Evolutionary conservation across 148 eudicot genomes (phyloP).

Genomic region (Rhododendron molle): DNA sequence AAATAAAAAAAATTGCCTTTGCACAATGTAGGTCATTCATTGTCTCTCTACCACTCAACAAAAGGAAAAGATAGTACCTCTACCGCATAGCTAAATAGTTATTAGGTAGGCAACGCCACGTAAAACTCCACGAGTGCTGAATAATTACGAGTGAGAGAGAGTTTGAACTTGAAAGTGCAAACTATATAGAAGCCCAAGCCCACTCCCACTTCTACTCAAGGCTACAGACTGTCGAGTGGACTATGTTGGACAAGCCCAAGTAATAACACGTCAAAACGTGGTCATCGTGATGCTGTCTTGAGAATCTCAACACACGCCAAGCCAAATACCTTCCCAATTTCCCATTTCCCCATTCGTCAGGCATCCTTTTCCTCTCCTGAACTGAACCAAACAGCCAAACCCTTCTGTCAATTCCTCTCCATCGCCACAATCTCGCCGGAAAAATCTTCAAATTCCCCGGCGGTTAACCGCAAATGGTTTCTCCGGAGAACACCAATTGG

Average conservation of each 20-base stretch:
- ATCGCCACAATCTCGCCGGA: conserved; percentile 12
- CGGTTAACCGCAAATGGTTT: conserved; percentile 41
- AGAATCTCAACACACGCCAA: background rate
- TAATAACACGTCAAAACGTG: background rate
- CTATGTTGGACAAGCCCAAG: background rate
- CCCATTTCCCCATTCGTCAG: background rate
- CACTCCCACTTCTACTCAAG: background rate
- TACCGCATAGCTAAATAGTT: too few relatives aligned
- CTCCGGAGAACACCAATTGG: conserved; percentile 69
- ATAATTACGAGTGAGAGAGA: too few relatives aligned
- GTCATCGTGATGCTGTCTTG: background rate
- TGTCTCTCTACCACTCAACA: too few relatives aligned
- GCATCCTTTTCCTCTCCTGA: background rate
- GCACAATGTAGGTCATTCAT: too few relatives aligned
- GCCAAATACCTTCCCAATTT: too few relatives aligned
- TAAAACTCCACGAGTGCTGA: too few relatives aligned
- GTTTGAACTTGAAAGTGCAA: background rate
- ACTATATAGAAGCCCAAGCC: background rate
- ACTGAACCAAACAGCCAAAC: background rate
- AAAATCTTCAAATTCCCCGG: conserved; percentile 19
- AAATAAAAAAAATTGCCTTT: too few relatives aligned
- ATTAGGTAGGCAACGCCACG: too few relatives aligned
- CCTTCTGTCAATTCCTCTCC: conserved; percentile 13
- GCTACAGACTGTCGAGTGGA: too few relatives aligned
- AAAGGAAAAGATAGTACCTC: too few relatives aligned